Evolutionary conservation across 306 rosid genomes (phyloP).

Genomic region (Purshia tridentata): DNA sequence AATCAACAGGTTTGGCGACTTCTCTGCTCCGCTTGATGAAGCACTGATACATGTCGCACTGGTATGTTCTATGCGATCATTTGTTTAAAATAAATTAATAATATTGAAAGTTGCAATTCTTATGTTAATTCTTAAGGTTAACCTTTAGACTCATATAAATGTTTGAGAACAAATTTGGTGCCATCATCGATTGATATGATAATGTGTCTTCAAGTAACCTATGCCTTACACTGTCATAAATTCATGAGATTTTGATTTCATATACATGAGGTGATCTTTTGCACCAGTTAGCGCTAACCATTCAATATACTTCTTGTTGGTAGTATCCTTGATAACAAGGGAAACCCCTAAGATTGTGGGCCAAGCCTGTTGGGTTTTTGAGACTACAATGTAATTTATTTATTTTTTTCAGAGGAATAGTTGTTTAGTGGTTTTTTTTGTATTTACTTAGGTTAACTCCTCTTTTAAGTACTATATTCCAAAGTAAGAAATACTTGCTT

Average conservation of each 20-base stretch:
- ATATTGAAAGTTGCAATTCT: neutral
- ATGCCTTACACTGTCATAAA: neutral
- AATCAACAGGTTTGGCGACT: slow-evolving; percentile 89
- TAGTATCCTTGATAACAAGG: neutral
- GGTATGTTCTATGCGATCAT: slow-evolving; percentile 45
- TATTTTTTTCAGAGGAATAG: neutral
- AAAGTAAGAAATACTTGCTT: slow-evolving; percentile 4
- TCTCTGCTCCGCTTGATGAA: slow-evolving; percentile 97
- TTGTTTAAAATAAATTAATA: neutral
- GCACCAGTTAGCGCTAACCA: neutral
- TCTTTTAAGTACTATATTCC: neutral
- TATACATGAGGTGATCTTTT: neutral
- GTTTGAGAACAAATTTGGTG: neutral
- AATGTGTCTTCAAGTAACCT: neutral
- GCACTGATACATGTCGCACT: slow-evolving; percentile 83
- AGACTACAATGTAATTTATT: neutral
- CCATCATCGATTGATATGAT: neutral
- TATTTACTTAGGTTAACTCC: neutral
- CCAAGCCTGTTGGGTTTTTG: neutral
- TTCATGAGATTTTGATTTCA: neutral
- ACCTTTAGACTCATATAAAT: neutral
- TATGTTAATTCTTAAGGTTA: slow-evolving; percentile 3
- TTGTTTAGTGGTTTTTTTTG: neutral
- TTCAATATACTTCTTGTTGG: neutral
- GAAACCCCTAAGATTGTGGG: neutral